Base-by-base conservation (phyloP, 2,329 filamentous ascomycete genomes). In the Clarireedia hainanense region DNA sequence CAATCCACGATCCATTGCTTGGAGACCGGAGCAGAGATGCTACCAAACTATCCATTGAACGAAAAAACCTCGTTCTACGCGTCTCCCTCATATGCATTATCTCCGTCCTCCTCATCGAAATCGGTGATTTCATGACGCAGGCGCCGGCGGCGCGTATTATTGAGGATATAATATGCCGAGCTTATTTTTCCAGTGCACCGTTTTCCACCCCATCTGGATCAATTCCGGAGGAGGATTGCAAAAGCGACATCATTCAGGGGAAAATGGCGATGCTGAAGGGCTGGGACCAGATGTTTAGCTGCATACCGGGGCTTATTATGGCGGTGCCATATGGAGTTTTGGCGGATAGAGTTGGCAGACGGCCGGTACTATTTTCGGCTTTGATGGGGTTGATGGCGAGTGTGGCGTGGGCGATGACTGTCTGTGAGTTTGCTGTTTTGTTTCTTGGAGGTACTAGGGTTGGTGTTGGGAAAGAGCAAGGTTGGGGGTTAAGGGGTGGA, bases 141-240 rank as follows among this genome's bases (percentile, higher is more conserved):
- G 71, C 77, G 3, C 76, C 80, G 0, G 64, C 69, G 46, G 76
- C 74, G 50, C 74, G 76, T 52, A 72, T 82, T 50, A 73, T 78
- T 60, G 80, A 84, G 64, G 71, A 74, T 51, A 73, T 81, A 47
- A 74, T 80, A 46, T 83, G 80, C 65, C 74, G 75, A 24, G 15
- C 26, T 14, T 72, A 75, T 58, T 77, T 75, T 60, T 73, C 76
- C 5, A 68, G 73, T 2, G 67, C 73, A 46, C 65, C 73, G 0
- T 61, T 60, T 34, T 61, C 59, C 12, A n/a, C 27, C 37, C 47
- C 52, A 58, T 34, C 39, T 17, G 50, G 46, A 63, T 51, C 3
- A 58, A 67, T 63, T 51, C 67, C 68, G 2, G 76, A 80, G 55
- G 64, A 69, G 46, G 68, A 72, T 17, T 83, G 80, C 69, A 82